Conservation (phyloP, 805 yeast genomes). For the Yamadazyma sp. region DNA sequence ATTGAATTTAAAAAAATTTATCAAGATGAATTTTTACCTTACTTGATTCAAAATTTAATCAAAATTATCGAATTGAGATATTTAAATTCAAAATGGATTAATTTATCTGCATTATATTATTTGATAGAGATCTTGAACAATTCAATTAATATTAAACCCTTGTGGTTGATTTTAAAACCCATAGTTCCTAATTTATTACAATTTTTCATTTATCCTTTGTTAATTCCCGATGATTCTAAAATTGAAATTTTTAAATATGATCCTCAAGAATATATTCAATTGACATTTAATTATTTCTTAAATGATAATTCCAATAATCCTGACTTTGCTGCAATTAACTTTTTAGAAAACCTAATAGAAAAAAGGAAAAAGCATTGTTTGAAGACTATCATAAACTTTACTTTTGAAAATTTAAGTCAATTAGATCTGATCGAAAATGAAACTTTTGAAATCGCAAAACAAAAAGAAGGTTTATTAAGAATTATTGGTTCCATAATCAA, state of each 20-base stretch:
- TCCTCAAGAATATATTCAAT: slow-evolving; percentile 83
- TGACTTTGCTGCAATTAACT: slow-evolving; percentile 74
- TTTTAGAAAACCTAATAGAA: slow-evolving; percentile 68
- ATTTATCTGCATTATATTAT: slow-evolving; percentile 60
- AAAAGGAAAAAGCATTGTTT: slow-evolving; percentile 60
- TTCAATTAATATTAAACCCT: slow-evolving; percentile 47
- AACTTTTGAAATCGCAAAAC: slow-evolving; percentile 44
- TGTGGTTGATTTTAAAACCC: slow-evolving; percentile 69
- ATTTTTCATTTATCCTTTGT: slow-evolving; percentile 71
- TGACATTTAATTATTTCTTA: slow-evolving; percentile 43
- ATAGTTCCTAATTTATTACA: slow-evolving; percentile 62
- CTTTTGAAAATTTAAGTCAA: slow-evolving; percentile 35
- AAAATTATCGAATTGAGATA: slow-evolving; percentile 75
- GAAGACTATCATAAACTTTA: slow-evolving; percentile 58
- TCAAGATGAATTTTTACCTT: slow-evolving; percentile 63
- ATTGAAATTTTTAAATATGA: slow-evolving; percentile 79
- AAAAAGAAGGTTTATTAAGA: slow-evolving; percentile 76
- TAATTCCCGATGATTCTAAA: slow-evolving; percentile 66
- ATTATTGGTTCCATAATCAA: slow-evolving; percentile 72
- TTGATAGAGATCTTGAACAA: slow-evolving; percentile 54
- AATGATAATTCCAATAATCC: slow-evolving; percentile 57
- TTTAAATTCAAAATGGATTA: slow-evolving; percentile 60
- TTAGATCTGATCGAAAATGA: slow-evolving; percentile 31
- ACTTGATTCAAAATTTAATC: slow-evolving; percentile 61
- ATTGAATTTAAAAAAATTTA: slow-evolving; percentile 58